These are phyloP conservation scores for Magnusiomyces fungicola DNA, from an alignment of 1,139 yeast species.

Conservation along the genomic window DNA sequence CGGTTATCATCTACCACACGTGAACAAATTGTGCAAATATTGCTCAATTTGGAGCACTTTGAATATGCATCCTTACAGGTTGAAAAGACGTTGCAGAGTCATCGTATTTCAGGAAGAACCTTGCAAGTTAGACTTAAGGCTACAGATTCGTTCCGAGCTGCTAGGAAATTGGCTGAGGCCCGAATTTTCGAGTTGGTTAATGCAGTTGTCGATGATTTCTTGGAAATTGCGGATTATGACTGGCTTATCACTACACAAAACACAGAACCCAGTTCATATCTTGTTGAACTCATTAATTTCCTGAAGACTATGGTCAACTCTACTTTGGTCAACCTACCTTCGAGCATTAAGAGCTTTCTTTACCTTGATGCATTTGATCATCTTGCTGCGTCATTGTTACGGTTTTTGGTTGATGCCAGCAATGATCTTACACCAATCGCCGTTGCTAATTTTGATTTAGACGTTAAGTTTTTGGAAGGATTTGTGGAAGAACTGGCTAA, in stretches of 20 bases:
- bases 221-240: slow-evolving; percentile 81
- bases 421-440: slow-evolving; percentile 39
- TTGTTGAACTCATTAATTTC: slow-evolving; percentile 82
- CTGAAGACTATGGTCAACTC: slow-evolving; percentile 81
- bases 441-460: slow-evolving; percentile 53
- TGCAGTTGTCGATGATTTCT: slow-evolving; percentile 64
- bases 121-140: slow-evolving; percentile 42
- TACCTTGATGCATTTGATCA: slow-evolving; percentile 83
- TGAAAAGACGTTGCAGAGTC: slow-evolving; percentile 33
- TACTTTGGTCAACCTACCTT: slow-evolving; percentile 78
- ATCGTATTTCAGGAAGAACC: slow-evolving; percentile 32
- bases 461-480: slow-evolving; percentile 51
- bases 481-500: slow-evolving; percentile 39
- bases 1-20: slow-evolving; percentile 65
- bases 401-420: slow-evolving; percentile 47
- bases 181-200: slow-evolving; percentile 66
- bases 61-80: slow-evolving; percentile 46
- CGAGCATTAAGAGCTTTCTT: slow-evolving; percentile 67
- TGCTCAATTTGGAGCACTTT: slow-evolving; percentile 83
- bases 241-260: slow-evolving; percentile 51
- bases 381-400: slow-evolving; percentile 63
- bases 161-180: slow-evolving; percentile 71
- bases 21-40: slow-evolving; percentile 84
- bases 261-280: slow-evolving; percentile 66
- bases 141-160: slow-evolving; percentile 46